These are phyloP conservation scores for Penicillium rolfsii DNA, from an alignment of 2,329 filamentous ascomycete genomes.

Conservation along the genomic window DNA sequence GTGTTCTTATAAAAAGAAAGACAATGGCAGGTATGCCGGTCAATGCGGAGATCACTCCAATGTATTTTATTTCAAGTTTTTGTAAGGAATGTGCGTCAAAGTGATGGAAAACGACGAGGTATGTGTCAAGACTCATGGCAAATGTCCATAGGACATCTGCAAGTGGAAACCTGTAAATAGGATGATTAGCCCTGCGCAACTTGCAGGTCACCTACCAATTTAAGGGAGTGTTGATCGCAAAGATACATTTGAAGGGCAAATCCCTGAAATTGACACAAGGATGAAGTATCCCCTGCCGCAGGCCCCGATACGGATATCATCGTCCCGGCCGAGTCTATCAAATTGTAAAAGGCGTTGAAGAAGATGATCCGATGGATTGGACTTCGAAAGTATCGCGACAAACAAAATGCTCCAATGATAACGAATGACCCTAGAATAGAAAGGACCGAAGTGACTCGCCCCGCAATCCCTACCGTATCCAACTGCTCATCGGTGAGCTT, in stretches of 20 bases:
- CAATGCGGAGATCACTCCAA: slow-evolving; percentile 33
- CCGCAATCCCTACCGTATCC: slow-evolving; percentile 32
- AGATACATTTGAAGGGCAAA: slow-evolving; percentile 45
- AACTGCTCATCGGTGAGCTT: slow-evolving; percentile 33
- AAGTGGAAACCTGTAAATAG: slow-evolving; percentile 38
- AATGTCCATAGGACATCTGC: slow-evolving; percentile 46
- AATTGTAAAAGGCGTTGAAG: slow-evolving; percentile 45
- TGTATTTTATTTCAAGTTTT: slow-evolving; percentile 40
- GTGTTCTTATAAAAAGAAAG: slow-evolving; percentile 39
- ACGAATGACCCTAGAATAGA: slow-evolving; percentile 41
- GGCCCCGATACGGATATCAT: slow-evolving; percentile 47
- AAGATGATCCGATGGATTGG: slow-evolving; percentile 47
- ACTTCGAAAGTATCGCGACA: slow-evolving; percentile 41
- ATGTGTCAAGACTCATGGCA: slow-evolving; percentile 44
- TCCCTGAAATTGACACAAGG: slow-evolving; percentile 44
- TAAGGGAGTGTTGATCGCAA: background rate
- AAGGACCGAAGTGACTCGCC: slow-evolving; percentile 36
- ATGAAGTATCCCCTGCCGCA: slow-evolving; percentile 36
- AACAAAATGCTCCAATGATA: slow-evolving; percentile 39
- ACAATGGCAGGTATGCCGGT: slow-evolving; percentile 42
- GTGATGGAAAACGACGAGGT: slow-evolving; percentile 42
- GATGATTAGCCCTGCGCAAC: background rate
- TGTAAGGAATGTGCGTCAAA: slow-evolving; percentile 38
- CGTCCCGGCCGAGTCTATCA: slow-evolving; percentile 44
- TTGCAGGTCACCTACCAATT: background rate